phyloP scores from a whole-genome alignment of 768 basidiomycete genomes.

The Lactarius tabidus region DNA sequence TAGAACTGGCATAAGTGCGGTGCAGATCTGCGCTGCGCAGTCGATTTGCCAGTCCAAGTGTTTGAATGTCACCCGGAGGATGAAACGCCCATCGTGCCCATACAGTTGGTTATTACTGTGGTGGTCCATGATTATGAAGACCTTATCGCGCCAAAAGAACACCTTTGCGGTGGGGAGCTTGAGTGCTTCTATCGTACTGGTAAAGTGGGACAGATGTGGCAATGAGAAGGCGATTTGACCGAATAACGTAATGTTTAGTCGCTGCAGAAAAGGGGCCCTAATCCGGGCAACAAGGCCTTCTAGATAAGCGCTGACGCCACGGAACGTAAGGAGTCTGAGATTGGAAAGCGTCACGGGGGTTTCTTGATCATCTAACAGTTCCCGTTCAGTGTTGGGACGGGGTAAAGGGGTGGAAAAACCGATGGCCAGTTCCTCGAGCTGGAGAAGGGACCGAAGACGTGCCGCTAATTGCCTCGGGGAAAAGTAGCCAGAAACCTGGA shows the following conservation, averaged over 20 bases:
- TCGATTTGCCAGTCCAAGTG: constrained; percentile 6
- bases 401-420: constrained; percentile 1
- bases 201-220: background rate
- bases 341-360: background rate
- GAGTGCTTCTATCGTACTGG: background rate
- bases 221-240: background rate
- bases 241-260: background rate
- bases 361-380: background rate
- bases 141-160: background rate
- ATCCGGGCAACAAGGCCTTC: background rate
- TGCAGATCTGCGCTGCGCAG: constrained; percentile 8
- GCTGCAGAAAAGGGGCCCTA: background rate
- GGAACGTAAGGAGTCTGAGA: background rate
- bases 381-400: background rate
- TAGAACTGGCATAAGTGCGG: background rate
- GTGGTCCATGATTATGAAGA: background rate
- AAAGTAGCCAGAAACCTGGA: background rate
- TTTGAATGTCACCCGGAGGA: background rate
- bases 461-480: background rate
- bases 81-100: background rate
- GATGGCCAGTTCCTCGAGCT: constrained; percentile 3
- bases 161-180: background rate
- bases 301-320: background rate
- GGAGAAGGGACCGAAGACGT: background rate
- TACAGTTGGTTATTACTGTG: background rate